Base-by-base conservation (phyloP, 441 rosid genomes). In the Syzygium malaccense region DNA sequence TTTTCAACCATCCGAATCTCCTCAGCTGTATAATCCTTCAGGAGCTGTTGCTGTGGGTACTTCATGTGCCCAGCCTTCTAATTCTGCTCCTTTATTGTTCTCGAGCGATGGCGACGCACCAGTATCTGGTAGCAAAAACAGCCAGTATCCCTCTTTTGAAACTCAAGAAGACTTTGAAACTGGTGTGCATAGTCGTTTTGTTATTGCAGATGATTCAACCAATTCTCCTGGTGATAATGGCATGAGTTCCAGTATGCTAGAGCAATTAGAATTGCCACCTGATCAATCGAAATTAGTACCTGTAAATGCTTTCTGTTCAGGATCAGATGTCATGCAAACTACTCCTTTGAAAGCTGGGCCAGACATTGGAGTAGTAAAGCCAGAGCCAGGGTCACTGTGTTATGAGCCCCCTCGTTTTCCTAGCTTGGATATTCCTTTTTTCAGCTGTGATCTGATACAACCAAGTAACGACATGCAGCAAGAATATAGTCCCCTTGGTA, bases 331-430 rank as follows among this genome's bases (percentile, higher is more conserved):
- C 86, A 86, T 86, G 66, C 90, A 91, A 86, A 88, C 91, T 30
- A 92, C 89, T 95, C 92, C 91, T 55, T 88, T 84, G 71, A 95
- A 90, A 58, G 94, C 91, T 54, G 91, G 90, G 85, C 90, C 88
- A 88, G 90, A 88, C 60, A 87, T 88, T 54, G 87, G 90, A 55
- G 90, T 89, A 88, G 93, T 93, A 88, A 93, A 91, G 89, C 91
- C 92, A 87, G 95, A 95, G 90, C 88, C 92, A 86, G 99, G 99
- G 88, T 90, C 96, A 90, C 94, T 98, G 57, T 98, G 96, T 90
- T 98, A 98, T 85, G 99, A 98, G 91, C 99, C 99, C 92, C 99
- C 99, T 85, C 97, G 99, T 86, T 98, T 97, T 91, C 98, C 99
- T 85, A 92, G 97, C 91, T 92, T 96, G 93, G 99, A 98, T 89